Evolutionary conservation across 176 grass and related monocot species (phyloP).

Genomic region (Phoenix dactylifera): DNA sequence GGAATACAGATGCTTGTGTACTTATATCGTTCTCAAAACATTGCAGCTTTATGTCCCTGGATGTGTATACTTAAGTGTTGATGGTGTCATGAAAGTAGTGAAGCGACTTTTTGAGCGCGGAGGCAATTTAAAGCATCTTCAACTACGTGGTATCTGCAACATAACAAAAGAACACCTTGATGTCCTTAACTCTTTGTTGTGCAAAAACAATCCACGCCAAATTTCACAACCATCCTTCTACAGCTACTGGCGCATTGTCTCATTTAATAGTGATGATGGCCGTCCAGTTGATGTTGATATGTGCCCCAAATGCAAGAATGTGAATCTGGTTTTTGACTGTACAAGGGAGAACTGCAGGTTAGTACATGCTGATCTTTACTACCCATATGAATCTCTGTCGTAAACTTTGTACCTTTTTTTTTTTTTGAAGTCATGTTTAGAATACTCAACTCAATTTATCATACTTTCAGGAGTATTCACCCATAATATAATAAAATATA

Average conservation of each 20-base stretch:
- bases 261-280: slow-evolving; percentile 30
- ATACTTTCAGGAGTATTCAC: too few relatives aligned
- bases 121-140: slow-evolving; percentile 42
- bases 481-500: too few relatives aligned
- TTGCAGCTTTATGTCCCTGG: slow-evolving; percentile 82
- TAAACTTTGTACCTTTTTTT: too few relatives aligned
- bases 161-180: slow-evolving; percentile 69
- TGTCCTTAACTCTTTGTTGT: slow-evolving; percentile 49
- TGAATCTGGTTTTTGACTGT: slow-evolving; percentile 72
- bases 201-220: slow-evolving; percentile 13
- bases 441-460: too few relatives aligned
- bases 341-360: slow-evolving; percentile 72
- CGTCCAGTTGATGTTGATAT: slow-evolving; percentile 68
- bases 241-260: slow-evolving; percentile 23
- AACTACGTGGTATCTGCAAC: slow-evolving; percentile 36
- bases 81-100: slow-evolving; percentile 64
- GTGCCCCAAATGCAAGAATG: slow-evolving; percentile 40
- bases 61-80: slow-evolving; percentile 59
- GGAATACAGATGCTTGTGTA: slow-evolving; percentile 3
- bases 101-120: slow-evolving; percentile 36
- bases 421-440: too few relatives aligned
- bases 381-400: too few relatives aligned
- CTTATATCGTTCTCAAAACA: slow-evolving; percentile 17
- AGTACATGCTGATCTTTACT: slow-evolving; percentile 4
- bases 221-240: slow-evolving; percentile 22